Evolutionary conservation across 1,284 basidiomycete genomes (phyloP), one percentile per base, ranked within the genome.

Genomic region (Mycosarcoma maydis): DNA sequence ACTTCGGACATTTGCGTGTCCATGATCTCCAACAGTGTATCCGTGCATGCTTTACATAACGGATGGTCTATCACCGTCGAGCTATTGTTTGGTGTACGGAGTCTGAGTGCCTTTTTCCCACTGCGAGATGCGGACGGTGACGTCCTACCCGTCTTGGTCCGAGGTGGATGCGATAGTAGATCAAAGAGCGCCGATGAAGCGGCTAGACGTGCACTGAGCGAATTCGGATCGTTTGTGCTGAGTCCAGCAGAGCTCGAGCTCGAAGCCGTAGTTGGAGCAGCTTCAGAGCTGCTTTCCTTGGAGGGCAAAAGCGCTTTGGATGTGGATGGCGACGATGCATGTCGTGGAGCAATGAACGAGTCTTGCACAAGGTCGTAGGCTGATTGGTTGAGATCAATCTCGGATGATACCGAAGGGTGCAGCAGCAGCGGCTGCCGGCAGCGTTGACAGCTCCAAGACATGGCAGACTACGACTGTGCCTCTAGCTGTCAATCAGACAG

Each of bases 1-100:
- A 90, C 89, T 83, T 96, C 91, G 55, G 96, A 92, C 11, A 97
- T 86, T 78, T 94, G 90, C 37, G 87, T 87, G 74, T 90, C 89
- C 49, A 98, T 87, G 27, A 88, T 87, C 4, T 86, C 85, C 39
- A 95, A 87, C 39, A 97, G 84, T 49, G 90, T 87, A 75, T 91
- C 89, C 3, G 94, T 92, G 82, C 96, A 99, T 77, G 96, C 93
- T 1, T 90, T 88, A 81, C 96, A 99, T 10, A 99, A 86, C 3
- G 96, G 96, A 82, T 98, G 95, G 81, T 95, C 92, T 47, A 96
- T 87, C 19, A 45, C 55, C 2, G 61, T 46, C 10, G 46, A 44
- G 9, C 48, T 13, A 16, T 37, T 17, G 23, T 22, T 26, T 20
- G 40, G 6, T 20, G n/a, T 16, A n/a, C 52, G 42, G 3, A 36